phyloP scores from a whole-genome alignment of 345 rosid genomes.

The Populus nigra region DNA sequence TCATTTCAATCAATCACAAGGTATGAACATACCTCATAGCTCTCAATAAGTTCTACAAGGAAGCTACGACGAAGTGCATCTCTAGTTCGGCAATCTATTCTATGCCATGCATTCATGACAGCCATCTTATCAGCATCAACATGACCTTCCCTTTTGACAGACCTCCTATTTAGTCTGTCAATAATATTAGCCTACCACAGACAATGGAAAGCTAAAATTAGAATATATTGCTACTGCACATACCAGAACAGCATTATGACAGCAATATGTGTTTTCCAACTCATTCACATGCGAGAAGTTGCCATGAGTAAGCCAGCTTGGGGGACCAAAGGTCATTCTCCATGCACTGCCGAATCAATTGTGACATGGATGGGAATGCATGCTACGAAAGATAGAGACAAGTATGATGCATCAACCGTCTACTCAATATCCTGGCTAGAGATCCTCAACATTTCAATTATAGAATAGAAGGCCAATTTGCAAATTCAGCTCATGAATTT shows the following conservation, averaged over 20 bases:
- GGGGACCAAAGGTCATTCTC: no score
- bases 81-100: conserved; percentile 79
- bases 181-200: conserved; percentile 63
- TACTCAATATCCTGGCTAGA: no score
- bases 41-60: conserved; percentile 68
- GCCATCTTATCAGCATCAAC: conserved; percentile 65
- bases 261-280: not conserved
- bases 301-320: no score
- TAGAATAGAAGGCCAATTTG: no score
- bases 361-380: no score
- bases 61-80: conserved; percentile 89
- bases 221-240: not conserved
- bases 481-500: no score
- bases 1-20: conserved; percentile 1
- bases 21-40: conserved; percentile 64
- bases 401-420: no score
- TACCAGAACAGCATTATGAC: not conserved
- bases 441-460: no score
- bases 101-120: conserved; percentile 75
- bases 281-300: not conserved
- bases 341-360: no score
- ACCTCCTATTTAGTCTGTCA: conserved; percentile 37
- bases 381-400: no score
- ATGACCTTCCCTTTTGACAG: conserved; percentile 49
- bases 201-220: conserved; percentile 15